Conservation (phyloP, 192 early-diverging fungal species). For the Backusella morwellensis region DNA sequence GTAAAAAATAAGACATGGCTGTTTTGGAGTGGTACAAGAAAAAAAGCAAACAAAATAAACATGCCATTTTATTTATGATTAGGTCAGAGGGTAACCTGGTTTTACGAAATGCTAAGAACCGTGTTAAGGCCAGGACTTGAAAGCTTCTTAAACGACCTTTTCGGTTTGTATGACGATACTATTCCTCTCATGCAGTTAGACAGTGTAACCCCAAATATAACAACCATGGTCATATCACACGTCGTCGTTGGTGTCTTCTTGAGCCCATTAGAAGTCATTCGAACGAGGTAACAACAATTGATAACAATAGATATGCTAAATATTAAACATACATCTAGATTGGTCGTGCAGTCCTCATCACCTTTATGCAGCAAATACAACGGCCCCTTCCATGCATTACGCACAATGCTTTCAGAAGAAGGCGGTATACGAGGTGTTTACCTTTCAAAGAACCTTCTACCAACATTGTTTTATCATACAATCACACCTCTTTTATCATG, state of each 20-base stretch:
- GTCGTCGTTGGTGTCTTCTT: slow-evolving; percentile 75
- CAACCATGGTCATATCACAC: slow-evolving; percentile 70
- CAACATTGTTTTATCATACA: slow-evolving; percentile 75
- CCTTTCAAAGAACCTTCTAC: slow-evolving; percentile 62
- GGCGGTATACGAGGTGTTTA: slow-evolving; percentile 59
- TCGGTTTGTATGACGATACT: slow-evolving; percentile 83
- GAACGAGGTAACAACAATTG: slow-evolving; percentile 48
- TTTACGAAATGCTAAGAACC: slow-evolving; percentile 66
- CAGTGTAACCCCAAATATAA: slow-evolving; percentile 51
- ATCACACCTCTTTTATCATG: slow-evolving; percentile 71
- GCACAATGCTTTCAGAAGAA: slow-evolving; percentile 73
- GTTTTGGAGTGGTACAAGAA: neutral
- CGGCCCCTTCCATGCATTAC: slow-evolving; percentile 70
- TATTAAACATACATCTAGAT: slow-evolving; percentile 33
- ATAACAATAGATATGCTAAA: no score
- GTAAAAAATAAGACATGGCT: slow-evolving; percentile 21
- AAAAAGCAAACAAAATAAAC: neutral
- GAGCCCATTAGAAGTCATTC: slow-evolving; percentile 86
- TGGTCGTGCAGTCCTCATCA: slow-evolving; percentile 78
- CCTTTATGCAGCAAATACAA: slow-evolving; percentile 72
- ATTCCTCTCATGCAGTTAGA: slow-evolving; percentile 61
- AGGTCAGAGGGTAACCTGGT: slow-evolving; percentile 67
- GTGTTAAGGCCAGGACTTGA: slow-evolving; percentile 80
- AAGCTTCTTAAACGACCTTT: slow-evolving; percentile 81
- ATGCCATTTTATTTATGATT: neutral